These are phyloP conservation scores for Hypericum androsaemum DNA, from an alignment of 345 rosid genomes.

Conservation along the genomic window DNA sequence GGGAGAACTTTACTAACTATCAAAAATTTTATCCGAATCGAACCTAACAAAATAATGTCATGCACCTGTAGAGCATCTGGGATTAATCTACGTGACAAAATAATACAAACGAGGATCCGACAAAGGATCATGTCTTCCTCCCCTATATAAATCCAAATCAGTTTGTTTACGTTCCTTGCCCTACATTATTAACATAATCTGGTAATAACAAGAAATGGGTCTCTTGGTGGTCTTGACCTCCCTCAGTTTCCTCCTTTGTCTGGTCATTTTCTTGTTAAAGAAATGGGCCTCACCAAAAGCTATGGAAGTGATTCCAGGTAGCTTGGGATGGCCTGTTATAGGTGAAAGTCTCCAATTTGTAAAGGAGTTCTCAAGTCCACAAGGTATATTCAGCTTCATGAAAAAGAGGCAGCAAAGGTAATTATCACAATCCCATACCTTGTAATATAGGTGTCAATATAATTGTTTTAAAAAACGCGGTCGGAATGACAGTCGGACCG, in stretches of 20 bases:
- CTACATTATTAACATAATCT: too few species aligned
- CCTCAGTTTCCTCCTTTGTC: constrained; percentile 15
- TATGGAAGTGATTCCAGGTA: constrained; percentile 50
- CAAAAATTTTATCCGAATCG: too few species aligned
- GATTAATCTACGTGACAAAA: too few species aligned
- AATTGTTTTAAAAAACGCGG: not conserved
- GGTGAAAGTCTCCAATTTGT: constrained; percentile 57
- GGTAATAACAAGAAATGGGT: too few species aligned
- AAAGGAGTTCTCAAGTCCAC: constrained; percentile 43
- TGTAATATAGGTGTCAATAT: not conserved
- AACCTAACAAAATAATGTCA: too few species aligned
- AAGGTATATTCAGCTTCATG: constrained; percentile 52
- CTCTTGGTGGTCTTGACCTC: constrained; percentile 15
- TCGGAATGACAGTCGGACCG: too few species aligned
- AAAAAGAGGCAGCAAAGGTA: constrained; percentile 47
- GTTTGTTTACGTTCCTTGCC: too few species aligned
- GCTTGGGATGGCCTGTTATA: constrained; percentile 49
- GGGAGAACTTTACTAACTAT: too few species aligned
- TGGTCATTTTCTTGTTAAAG: constrained; percentile 7
- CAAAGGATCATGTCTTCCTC: too few species aligned
- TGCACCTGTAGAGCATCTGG: too few species aligned
- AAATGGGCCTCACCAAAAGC: constrained; percentile 36
- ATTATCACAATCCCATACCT: not conserved
- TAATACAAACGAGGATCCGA: too few species aligned
- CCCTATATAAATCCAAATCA: too few species aligned